Evolutionary conservation across 768 basidiomycete genomes (phyloP).

Genomic region (Pisolithus tinctorius): DNA sequence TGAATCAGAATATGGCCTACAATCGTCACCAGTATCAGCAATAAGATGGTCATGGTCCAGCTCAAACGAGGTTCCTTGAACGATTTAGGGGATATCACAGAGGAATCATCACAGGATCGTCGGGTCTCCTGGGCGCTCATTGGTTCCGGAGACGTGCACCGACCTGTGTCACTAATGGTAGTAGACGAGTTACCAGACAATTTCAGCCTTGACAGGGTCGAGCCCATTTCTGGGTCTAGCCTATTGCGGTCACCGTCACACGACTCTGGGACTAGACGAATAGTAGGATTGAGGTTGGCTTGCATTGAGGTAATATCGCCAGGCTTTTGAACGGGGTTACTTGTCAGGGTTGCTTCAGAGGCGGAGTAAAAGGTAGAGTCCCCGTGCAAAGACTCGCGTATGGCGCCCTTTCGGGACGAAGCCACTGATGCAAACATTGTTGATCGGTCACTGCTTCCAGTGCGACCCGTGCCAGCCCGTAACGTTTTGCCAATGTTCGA

Average conservation of each 20-base stretch:
- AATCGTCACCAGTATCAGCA: conserved; percentile 55
- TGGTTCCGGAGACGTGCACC: conserved; percentile 7
- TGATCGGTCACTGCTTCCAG: conserved; percentile 9
- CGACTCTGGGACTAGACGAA: conserved; percentile 20
- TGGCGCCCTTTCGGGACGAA: conserved; percentile 8
- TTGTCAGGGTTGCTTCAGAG: conserved; percentile 22
- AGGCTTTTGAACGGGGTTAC: conserved; percentile 2
- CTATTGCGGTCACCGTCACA: conserved; percentile 1
- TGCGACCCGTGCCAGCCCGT: conserved; percentile 14
- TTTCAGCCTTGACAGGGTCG: conserved; percentile 9
- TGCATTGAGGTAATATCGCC: background rate
- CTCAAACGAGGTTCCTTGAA: conserved; percentile 53
- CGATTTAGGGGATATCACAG: conserved; percentile 10
- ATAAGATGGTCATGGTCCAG: conserved; percentile 45
- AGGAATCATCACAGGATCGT: conserved; percentile 8
- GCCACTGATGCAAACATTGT: conserved; percentile 6
- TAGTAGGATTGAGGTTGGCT: conserved; percentile 6
- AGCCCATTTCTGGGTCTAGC: conserved; percentile 1
- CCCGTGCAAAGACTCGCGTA: conserved; percentile 6
- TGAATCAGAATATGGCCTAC: conserved; percentile 31
- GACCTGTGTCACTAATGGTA: background rate
- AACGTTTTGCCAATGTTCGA: conserved; percentile 11
- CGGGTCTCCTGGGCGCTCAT: conserved; percentile 8
- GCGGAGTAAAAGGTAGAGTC: conserved; percentile 14
- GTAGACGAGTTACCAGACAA: conserved; percentile 11